Conservation (phyloP, 768 basidiomycete genomes). For the Agrocybe pediades region DNA sequence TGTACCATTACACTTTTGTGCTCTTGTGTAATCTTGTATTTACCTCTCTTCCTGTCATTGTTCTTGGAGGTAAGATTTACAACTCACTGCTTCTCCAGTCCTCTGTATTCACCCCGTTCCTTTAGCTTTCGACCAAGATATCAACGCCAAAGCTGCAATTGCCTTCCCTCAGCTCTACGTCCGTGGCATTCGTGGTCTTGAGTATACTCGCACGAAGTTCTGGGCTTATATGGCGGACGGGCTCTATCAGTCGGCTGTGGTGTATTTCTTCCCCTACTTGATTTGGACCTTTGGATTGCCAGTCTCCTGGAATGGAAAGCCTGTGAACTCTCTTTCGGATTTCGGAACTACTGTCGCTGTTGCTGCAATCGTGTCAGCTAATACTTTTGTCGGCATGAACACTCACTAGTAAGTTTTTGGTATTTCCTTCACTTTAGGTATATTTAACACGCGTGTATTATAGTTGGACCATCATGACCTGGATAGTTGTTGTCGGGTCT, state of each 20-base stretch:
- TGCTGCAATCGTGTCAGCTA: constrained; percentile 85
- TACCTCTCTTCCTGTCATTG: constrained; percentile 90
- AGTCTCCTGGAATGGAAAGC: constrained; percentile 76
- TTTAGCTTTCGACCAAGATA: constrained; percentile 91
- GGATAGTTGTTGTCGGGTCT: constrained; percentile 79
- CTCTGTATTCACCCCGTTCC: background rate
- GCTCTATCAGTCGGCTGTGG: constrained; percentile 85
- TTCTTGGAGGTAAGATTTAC: constrained; percentile 71
- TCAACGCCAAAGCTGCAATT: constrained; percentile 85
- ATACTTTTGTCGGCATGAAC: constrained; percentile 87
- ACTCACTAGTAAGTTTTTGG: constrained; percentile 75
- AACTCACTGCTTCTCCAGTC: background rate
- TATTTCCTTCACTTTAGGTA: constrained; percentile 5
- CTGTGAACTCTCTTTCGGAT: constrained; percentile 79
- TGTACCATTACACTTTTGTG: constrained; percentile 95
- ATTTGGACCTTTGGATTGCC: constrained; percentile 68
- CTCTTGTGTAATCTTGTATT: constrained; percentile 90
- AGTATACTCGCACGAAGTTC: constrained; percentile 90
- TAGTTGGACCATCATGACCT: constrained; percentile 86
- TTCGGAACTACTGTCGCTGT: constrained; percentile 92
- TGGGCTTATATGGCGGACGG: constrained; percentile 96
- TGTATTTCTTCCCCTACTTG: constrained; percentile 85
- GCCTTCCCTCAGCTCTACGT: constrained; percentile 97
- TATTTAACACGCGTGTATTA: constrained; percentile 4
- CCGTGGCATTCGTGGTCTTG: constrained; percentile 89